Evolutionary conservation across 495 filamentous ascomycete species (phyloP), one percentile per base, ranked within the genome.

Genomic region (Annulohypoxylon bovei): DNA sequence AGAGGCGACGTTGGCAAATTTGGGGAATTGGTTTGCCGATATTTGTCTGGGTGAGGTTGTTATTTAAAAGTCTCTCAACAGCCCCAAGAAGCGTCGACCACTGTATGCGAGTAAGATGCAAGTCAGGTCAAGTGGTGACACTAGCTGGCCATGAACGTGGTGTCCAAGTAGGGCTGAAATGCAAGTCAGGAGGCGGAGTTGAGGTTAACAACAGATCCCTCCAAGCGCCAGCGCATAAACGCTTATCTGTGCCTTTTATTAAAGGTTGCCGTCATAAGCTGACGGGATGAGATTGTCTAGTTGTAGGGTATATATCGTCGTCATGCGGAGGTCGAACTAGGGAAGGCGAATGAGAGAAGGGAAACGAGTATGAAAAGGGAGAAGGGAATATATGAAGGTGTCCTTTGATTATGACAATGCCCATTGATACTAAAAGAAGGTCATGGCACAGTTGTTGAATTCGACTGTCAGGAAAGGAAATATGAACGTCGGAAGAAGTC

Each of bases 231-330:
- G 61, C 55, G 42, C 40, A 68, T 62, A n/a, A 9, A 50, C 46
- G 61, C 47, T 56, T 44, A 72, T 60, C 53, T 53, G 30, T 65
- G 54, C 40, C 16, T 44, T 12, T 68, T 65, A 62, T 68, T 65
- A 57, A 60, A 39, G 49, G 37, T 46, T 73, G 61, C 68, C 56
- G 65, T 75, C 76, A 74, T 72, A 62, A 62, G 35, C 27, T 28
- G 50, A 16, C 33, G 14, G 16, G 18, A 18, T 42, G 35, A 66
- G 33, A 44, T 11, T n/a, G 61, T 40, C 22, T 12, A 37, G 8
- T 6, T 46, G 42, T 56, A 60, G 32, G 60, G 55, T 72, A 66
- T 68, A 68, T 73, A 65, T 66, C 9, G 39, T 53, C 32, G 47
- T 53, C 32, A 53, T 53, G 25, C 57, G 49, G 40, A 53, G 27